Base-by-base conservation (phyloP, 2,329 filamentous ascomycete species). In the Xylaria sp. region DNA sequence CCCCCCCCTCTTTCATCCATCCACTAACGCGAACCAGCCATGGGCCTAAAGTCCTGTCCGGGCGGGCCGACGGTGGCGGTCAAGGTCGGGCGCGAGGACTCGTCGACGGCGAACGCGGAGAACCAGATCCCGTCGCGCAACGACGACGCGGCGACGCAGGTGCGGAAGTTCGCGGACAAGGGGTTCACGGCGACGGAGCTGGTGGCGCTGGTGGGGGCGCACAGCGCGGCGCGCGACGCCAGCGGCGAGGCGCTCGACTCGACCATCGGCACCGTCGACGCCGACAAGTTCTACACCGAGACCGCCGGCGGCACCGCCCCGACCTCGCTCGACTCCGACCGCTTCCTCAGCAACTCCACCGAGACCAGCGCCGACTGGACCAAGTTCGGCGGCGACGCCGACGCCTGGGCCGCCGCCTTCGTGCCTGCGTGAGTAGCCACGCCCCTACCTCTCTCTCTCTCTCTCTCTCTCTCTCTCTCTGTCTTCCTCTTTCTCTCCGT, bases 201-300 rank as follows among this genome's bases (percentile, higher is more conserved):
- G 6, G 59, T 68, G 11, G 66, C 67, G 1, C 59, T 69, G 18
- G 34, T 68, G 5, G 67, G 66, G 18, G 46, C 66, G 7, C 67
- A 69, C 44, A 67, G 62, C 51, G 52, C 59, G 4, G 67, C 60
- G 4, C 66, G 62, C 47, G 61, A 66, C 47, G 49, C 58, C n/a
- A 51, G 52, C 11, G 61, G 59, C 22, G 49, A 56, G 11, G 57
- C 56, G 1, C 61, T 69, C 7, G 67, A 69, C 49, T 52, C 52
- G 16, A 66, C 62, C 1, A 52, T 61, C 5, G 60, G 53, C 17
- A 45, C 56, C 7, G 49, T 63, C 46, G 67, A 69, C 44, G 62
- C 57, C 7, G 50, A 24, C 5, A n/a, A n/a, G n/a, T 69, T 64
- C 57, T 69, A 69, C 52, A 61, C 52, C 2, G 62, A 68, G 57